phyloP scores from a whole-genome alignment of 1,284 basidiomycete genomes.

The Pterulicium gracile region DNA sequence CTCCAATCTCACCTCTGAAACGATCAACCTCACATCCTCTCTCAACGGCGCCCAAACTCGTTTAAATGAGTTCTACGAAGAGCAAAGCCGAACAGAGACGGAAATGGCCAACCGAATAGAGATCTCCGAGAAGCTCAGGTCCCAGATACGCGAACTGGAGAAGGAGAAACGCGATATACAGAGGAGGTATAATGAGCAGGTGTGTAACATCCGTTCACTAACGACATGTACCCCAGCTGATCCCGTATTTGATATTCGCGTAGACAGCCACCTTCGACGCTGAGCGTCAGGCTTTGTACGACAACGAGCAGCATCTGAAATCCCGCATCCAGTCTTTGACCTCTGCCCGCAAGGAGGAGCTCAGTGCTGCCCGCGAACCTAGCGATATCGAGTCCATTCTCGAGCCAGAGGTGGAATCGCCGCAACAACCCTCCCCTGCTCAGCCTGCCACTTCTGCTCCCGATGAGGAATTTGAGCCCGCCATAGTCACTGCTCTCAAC shows the following conservation, averaged over 20 bases:
- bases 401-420: conserved; percentile 19
- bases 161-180: conserved; percentile 72
- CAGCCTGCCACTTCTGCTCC: conserved; percentile 15
- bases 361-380: conserved; percentile 19
- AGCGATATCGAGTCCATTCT: conserved; percentile 11
- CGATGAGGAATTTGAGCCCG: conserved; percentile 62
- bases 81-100: conserved; percentile 66
- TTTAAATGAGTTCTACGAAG: conserved; percentile 65
- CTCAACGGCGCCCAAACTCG: conserved; percentile 57
- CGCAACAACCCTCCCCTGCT: conserved; percentile 21
- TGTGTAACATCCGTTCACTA: conserved; percentile 18
- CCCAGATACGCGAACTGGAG: conserved; percentile 71
- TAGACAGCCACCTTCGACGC: conserved; percentile 74
- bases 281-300: conserved; percentile 77
- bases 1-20: conserved; percentile 46
- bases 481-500: conserved; percentile 72
- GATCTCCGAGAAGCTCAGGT: conserved; percentile 63
- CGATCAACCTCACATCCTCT: conserved; percentile 48
- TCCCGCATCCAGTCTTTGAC: conserved; percentile 73
- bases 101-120: conserved; percentile 71
- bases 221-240: conserved; percentile 4
- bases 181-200: conserved; percentile 76
- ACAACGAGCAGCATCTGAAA: conserved; percentile 80
- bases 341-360: conserved; percentile 48
- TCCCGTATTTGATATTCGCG: too few relatives aligned